Base-by-base conservation (phyloP, 2,329 filamentous ascomycete species). In the Penicillium sp. region DNA sequence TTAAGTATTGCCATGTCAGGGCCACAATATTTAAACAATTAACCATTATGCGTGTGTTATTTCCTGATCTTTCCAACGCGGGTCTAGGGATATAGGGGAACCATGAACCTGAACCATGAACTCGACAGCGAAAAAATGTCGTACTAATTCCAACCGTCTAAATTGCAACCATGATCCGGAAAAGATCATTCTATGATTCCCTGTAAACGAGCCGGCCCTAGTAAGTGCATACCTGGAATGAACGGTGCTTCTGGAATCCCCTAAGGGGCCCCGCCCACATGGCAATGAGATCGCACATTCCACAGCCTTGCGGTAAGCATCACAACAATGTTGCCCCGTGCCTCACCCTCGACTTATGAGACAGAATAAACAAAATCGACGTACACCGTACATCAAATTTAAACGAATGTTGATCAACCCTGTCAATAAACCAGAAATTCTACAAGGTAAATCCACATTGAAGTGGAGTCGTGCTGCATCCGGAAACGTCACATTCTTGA, bases 401-500 rank as follows among this genome's bases (percentile, higher is more conserved):
- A 25, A 42, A 42, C 2, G 15, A 37, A 37, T 3, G 6, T 18
- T 22, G 37, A 40, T 46, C 25, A 33, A 46, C 27, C 29, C 46
- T 49, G 29, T 40, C 46, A 37, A 20, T 20, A 20, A 7, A n/a
- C 7, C 23, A n/a, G 15, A 40, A 40, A 18, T 22, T 20, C 14
- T 11, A 18, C 43, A 12, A 18, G 15, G 18, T 29, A 11, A 29
- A 29, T 11, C 14, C 42, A 23, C 41, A 43, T 25, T 15, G 3
- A 18, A 29, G 33, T 46, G 43, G 20, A 27, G 40, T 46, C 31
- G n/a, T 46, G 33, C 56, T 56, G 56, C 56, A 59, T 61, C 49
- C 59, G 59, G 58, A 45, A 47, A 35, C 40, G 42, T 49, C 31
- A 42, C 56, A 56, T 58, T 60, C 51, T 49, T 55, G 31, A 52